phyloP scores from a whole-genome alignment of 2,329 filamentous ascomycete genomes.

The Trichoderma harzianum region DNA sequence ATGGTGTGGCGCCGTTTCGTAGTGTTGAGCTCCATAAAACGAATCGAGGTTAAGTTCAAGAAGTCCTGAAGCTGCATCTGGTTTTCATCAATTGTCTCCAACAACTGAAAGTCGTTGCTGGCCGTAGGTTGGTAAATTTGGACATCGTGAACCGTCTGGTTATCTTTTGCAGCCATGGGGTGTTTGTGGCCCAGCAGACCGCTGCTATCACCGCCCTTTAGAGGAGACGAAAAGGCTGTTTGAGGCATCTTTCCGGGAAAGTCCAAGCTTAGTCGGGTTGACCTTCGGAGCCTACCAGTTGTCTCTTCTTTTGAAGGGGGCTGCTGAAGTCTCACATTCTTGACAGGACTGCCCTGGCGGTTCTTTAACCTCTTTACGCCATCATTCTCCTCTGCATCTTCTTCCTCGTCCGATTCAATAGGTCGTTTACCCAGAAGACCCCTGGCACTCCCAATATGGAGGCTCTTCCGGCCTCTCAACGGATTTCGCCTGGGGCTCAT shows the following conservation, averaged over 20 bases:
- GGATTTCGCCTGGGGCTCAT: slow-evolving; percentile 71
- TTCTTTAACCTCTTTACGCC: slow-evolving; percentile 67
- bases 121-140: slow-evolving; percentile 42
- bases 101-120: slow-evolving; percentile 41
- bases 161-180: slow-evolving; percentile 52
- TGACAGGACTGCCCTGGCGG: slow-evolving; percentile 72
- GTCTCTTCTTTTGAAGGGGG: slow-evolving; percentile 66
- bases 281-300: slow-evolving; percentile 56
- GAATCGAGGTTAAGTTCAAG: slow-evolving; percentile 89
- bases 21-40: slow-evolving; percentile 97
- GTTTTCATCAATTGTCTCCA: slow-evolving; percentile 51
- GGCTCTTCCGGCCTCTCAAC: slow-evolving; percentile 67
- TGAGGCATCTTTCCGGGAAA: slow-evolving; percentile 42
- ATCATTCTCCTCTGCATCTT: slow-evolving; percentile 56
- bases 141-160: slow-evolving; percentile 43
- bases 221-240: slow-evolving; percentile 45
- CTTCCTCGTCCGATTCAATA: slow-evolving; percentile 64
- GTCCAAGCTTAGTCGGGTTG: slow-evolving; percentile 46
- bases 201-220: slow-evolving; percentile 41
- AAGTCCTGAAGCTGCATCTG: slow-evolving; percentile 87
- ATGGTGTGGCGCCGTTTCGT: slow-evolving; percentile 88
- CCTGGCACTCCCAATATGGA: slow-evolving; percentile 70
- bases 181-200: slow-evolving; percentile 56
- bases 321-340: slow-evolving; percentile 66
- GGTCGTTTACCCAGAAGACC: slow-evolving; percentile 74